Base-by-base conservation (phyloP, 257 asterid species). In the Nemophila menziesii region DNA sequence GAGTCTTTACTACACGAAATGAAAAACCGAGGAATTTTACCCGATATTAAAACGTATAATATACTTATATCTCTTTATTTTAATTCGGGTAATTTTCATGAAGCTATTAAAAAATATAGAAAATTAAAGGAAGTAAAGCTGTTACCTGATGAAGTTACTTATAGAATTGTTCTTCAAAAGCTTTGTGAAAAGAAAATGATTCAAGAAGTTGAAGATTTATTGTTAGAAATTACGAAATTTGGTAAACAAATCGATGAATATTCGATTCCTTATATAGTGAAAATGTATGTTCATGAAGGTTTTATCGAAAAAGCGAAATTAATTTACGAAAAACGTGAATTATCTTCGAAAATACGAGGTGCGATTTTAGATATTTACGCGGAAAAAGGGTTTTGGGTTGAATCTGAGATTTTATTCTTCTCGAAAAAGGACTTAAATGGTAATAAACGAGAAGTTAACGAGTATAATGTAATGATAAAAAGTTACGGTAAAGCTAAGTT, bases 391-490 rank as follows among this genome's bases (percentile, higher is more conserved):
- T 81, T 80, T 39, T 89, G 90, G 82, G 72, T 51, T 39, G 95
- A 89, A 71, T 83, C 93, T 0, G 95, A 89, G 75, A 72, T 72
- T 36, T 62, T 89, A 55, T 89, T 89, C 67, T 54, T 54, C 34
- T 33, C 52, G 39, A 49, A 68, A 45, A 73, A 65, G 52, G 79
- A 66, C 48, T 57, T 56, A 39, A 24, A 34, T 57, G 72, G 55
- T 48, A 80, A 55, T 52, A 85, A 64, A 27, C 72, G 60, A 66
- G 83, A 69, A 44, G 68, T 83, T 46, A 34, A 60, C 66, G 95
- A 87, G 74, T 80, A 80, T 64, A 87, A 87, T 75, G 90, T 87
- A 29, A 78, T 87, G 97, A 68, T 87, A 59, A 87, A 87, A 69
- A 93, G 95, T 48, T 87, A 80, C 62, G 97, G 97, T 54, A 75